Percentiles rank a stretch among this genome's conserved stretches.
Evolutionary conservation across 1,284 basidiomycete genomes (phyloP).

Genomic region (Moesziomyces globuligerus): DNA sequence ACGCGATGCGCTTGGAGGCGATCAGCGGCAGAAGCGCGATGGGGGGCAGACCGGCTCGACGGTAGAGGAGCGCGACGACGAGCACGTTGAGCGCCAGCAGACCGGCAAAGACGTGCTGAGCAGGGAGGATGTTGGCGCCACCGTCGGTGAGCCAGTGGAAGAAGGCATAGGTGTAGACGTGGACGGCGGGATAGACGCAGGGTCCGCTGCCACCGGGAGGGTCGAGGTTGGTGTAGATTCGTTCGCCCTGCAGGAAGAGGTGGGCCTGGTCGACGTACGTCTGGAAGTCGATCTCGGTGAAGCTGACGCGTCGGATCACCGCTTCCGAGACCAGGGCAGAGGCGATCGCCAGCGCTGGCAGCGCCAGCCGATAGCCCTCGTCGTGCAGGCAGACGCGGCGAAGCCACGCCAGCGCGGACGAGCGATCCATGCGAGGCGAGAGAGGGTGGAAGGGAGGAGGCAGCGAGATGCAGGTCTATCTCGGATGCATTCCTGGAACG

Average conservation of each 20-base stretch:
- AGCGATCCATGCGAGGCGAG: slow-evolving; percentile 14
- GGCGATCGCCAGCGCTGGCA: slow-evolving; percentile 24
- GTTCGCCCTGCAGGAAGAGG: slow-evolving; percentile 81
- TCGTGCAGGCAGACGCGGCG: slow-evolving; percentile 35
- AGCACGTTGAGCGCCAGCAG: slow-evolving; percentile 50
- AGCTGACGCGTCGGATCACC: slow-evolving; percentile 36
- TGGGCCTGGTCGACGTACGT: slow-evolving; percentile 90
- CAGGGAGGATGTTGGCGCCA: slow-evolving; percentile 74
- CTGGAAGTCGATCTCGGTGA: slow-evolving; percentile 97
- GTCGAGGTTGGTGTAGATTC: slow-evolving; percentile 81
- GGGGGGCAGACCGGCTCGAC: slow-evolving; percentile 49
- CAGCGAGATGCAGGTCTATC: not conserved
- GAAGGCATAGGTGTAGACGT: slow-evolving; percentile 84
- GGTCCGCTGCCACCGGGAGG: slow-evolving; percentile 87
- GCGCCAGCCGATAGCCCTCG: slow-evolving; percentile 29
- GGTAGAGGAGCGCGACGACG: slow-evolving; percentile 53
- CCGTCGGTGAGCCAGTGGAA: slow-evolving; percentile 76
- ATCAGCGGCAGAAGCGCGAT: slow-evolving; percentile 77
- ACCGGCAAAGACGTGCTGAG: slow-evolving; percentile 64
- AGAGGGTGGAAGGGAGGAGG: not conserved
- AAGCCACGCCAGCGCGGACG: slow-evolving; percentile 18
- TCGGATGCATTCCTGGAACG: too few relatives aligned
- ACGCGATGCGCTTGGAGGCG: slow-evolving; percentile 91
- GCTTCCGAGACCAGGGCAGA: slow-evolving; percentile 17
- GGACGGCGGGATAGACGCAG: slow-evolving; percentile 93